These are phyloP conservation scores for Eremomyces bilateralis DNA, from an alignment of 495 filamentous ascomycete species.

Conservation along the genomic window DNA sequence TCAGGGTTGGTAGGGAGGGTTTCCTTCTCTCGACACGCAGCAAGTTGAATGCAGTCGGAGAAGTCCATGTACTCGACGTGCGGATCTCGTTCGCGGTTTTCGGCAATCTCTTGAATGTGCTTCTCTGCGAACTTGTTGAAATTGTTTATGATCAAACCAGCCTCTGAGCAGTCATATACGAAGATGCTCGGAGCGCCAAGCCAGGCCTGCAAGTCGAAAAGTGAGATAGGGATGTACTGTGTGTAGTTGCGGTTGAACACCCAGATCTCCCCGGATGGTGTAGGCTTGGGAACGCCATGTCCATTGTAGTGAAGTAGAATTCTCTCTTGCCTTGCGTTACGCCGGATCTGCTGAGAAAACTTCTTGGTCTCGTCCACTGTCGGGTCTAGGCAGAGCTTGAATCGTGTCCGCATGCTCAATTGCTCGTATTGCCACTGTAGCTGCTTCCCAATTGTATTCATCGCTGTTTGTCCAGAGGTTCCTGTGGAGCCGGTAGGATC, in stretches of 20 bases:
- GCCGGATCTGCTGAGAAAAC: conserved; percentile 69
- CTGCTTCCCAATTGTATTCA: conserved; percentile 89
- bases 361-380: conserved; percentile 93
- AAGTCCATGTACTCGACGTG: conserved; percentile 47
- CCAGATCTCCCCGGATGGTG: conserved; percentile 92
- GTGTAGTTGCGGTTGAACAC: conserved; percentile 98
- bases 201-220: conserved; percentile 93
- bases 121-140: conserved; percentile 88
- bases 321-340: conserved; percentile 86
- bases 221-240: conserved; percentile 90
- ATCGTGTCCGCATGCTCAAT: conserved; percentile 76
- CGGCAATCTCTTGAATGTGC: conserved; percentile 67
- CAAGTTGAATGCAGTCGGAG: conserved; percentile 71
- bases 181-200: conserved; percentile 87
- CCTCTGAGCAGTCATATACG: conserved; percentile 93
- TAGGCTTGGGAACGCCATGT: conserved; percentile 93
- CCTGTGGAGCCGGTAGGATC: conserved; percentile 54
- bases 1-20: conserved; percentile 92
- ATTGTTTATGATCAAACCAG: conserved; percentile 83
- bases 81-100: conserved; percentile 48
- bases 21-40: conserved; percentile 72
- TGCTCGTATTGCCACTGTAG: conserved; percentile 91
- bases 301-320: conserved; percentile 97
- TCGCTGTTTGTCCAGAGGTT: conserved; percentile 51
- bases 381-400: conserved; percentile 90